These are phyloP conservation scores for Sphagnum magellanicum DNA, from an alignment of 228 moss, liverwort and hornwort species.

Conservation along the genomic window DNA sequence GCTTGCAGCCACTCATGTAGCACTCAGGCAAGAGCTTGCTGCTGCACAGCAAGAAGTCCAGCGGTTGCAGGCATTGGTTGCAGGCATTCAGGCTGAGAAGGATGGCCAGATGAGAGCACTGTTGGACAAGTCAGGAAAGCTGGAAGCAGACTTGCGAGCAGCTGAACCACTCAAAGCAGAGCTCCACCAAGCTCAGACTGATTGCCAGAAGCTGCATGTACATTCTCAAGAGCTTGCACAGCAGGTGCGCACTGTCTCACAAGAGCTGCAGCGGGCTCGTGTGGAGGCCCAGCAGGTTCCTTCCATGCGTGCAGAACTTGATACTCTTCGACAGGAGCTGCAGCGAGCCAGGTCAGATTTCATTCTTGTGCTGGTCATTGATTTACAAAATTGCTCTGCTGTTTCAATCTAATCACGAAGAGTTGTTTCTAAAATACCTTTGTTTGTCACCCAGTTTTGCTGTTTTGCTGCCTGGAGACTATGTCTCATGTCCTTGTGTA, in stretches of 20 bases:
- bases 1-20: slow-evolving; percentile 79
- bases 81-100: slow-evolving; percentile 73
- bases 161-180: slow-evolving; percentile 63
- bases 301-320: slow-evolving; percentile 54
- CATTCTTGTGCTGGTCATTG: neutral
- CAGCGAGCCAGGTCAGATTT: slow-evolving; percentile 53
- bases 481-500: too few relatives aligned
- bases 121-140: slow-evolving; percentile 62
- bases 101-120: slow-evolving; percentile 78
- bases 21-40: slow-evolving; percentile 70
- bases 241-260: slow-evolving; percentile 58
- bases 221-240: slow-evolving; percentile 68
- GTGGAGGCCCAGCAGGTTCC: slow-evolving; percentile 63
- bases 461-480: too few relatives aligned
- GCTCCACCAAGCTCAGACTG: slow-evolving; percentile 67
- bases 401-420: neutral
- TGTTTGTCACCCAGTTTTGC: too few relatives aligned
- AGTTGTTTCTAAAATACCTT: too few relatives aligned
- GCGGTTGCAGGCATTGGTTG: slow-evolving; percentile 56
- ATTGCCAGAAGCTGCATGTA: slow-evolving; percentile 66
- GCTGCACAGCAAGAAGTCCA: slow-evolving; percentile 81
- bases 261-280: slow-evolving; percentile 63
- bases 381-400: too few relatives aligned
- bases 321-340: slow-evolving; percentile 68
- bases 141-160: slow-evolving; percentile 71